phyloP scores from a whole-genome alignment of 495 filamentous ascomycete genomes.

The Aspergillus sclerotiicarbonarius region DNA sequence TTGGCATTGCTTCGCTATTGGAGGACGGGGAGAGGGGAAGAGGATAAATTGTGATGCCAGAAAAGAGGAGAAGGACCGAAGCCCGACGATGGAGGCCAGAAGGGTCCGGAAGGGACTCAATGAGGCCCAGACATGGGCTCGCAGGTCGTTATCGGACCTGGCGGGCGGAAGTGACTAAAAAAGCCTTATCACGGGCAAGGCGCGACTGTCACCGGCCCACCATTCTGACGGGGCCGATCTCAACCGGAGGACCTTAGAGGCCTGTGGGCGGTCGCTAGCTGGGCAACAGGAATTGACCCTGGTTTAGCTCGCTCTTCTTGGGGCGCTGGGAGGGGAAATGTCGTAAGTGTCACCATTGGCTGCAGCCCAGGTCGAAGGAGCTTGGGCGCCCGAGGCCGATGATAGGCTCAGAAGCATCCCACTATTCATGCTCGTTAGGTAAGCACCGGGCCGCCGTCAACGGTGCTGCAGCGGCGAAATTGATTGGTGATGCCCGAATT shows the following conservation, averaged over 20 bases:
- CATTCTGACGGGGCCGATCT: neutral
- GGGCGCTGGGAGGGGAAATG: neutral
- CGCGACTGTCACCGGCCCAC: conserved; percentile 16
- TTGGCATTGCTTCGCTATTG: conserved; percentile 16
- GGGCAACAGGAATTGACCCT: neutral
- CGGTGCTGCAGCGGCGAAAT: neutral
- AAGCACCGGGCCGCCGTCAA: neutral
- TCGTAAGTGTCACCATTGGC: neutral
- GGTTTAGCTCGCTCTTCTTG: neutral
- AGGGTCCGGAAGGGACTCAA: neutral
- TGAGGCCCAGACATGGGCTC: neutral
- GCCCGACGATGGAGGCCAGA: neutral
- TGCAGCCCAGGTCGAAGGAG: neutral
- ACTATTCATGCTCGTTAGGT: neutral
- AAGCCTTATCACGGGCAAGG: conserved; percentile 22
- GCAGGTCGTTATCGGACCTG: conserved; percentile 10
- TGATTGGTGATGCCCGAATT: neutral
- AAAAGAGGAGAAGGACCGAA: neutral
- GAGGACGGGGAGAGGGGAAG: conserved; percentile 8
- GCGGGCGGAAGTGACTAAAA: conserved; percentile 19
- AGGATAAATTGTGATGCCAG: neutral
- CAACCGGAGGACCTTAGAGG: neutral
- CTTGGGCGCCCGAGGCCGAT: neutral
- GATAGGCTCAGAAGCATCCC: neutral
- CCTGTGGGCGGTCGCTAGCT: neutral